Percentiles rank a stretch among this genome's conserved stretches.
Conservation (phyloP, 371 early-diverging fungal species). For the Choanephora cucurbitarum region DNA sequence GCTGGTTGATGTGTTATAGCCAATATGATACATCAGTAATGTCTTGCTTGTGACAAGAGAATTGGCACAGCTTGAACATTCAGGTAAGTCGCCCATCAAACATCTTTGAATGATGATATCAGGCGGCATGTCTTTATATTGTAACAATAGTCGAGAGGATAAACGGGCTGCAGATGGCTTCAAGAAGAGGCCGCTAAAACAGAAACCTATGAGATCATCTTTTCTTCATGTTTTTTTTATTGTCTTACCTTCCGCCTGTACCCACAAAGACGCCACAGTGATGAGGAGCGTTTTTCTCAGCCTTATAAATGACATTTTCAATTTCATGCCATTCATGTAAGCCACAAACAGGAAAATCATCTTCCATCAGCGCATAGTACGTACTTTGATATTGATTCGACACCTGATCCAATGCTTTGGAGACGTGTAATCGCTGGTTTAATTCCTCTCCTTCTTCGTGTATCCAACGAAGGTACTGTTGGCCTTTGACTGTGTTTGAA, state of each 20-base stretch:
- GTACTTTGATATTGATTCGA: conserved; percentile 36
- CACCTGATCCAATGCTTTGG: conserved; percentile 51
- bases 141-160: conserved; percentile 43
- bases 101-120: conserved; percentile 64
- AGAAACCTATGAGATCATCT: not conserved
- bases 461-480: conserved; percentile 56
- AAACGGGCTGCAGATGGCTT: conserved; percentile 49
- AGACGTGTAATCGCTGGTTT: conserved; percentile 61
- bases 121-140: conserved; percentile 46
- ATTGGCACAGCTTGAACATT: conserved; percentile 41
- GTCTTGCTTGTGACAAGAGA: conserved; percentile 56
- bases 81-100: conserved; percentile 49
- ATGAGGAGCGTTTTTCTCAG: conserved; percentile 40
- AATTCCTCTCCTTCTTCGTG: conserved; percentile 50
- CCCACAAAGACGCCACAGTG: conserved; percentile 68
- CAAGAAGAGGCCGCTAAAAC: conserved; percentile 50
- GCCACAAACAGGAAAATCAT: conserved; percentile 65
- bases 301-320: conserved; percentile 54
- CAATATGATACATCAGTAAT: conserved; percentile 61
- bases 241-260: conserved; percentile 58
- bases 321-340: conserved; percentile 54
- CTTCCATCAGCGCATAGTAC: conserved; percentile 59
- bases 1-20: conserved; percentile 65
- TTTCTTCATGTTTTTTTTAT: not conserved
- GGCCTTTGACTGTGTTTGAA: conserved; percentile 46